phyloP scores from a whole-genome alignment of 2,329 filamentous ascomycete genomes.

The Ophiostoma ulmi region DNA sequence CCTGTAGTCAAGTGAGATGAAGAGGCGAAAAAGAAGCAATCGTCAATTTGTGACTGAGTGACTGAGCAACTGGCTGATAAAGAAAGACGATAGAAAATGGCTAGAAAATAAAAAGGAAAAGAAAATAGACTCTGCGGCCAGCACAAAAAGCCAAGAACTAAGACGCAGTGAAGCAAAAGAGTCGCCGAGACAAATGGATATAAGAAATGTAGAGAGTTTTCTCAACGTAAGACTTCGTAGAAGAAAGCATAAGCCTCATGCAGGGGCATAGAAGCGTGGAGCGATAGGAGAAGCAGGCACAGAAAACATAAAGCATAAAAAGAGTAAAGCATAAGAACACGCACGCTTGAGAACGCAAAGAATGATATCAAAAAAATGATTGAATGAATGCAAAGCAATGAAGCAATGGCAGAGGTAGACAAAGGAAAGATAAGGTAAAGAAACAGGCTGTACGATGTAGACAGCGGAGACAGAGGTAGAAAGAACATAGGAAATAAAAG shows the following conservation, averaged over 20 bases:
- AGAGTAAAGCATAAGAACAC: background rate
- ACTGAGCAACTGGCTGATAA: background rate
- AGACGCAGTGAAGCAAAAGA: background rate
- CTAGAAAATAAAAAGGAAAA: background rate
- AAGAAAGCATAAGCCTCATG: background rate
- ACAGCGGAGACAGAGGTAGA: background rate
- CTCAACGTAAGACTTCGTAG: background rate
- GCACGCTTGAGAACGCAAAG: background rate
- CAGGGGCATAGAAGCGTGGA: background rate
- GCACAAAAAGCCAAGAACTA: background rate
- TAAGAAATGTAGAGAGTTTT: background rate
- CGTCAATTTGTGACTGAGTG: background rate
- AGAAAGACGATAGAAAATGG: background rate
- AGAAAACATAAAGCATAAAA: background rate
- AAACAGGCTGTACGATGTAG: background rate
- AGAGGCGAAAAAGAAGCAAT: background rate
- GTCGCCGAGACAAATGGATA: conserved; percentile 3
- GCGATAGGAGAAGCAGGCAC: background rate
- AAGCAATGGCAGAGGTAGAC: background rate
- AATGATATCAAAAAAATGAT: background rate
- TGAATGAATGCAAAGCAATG: conserved; percentile 4
- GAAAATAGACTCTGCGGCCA: background rate
- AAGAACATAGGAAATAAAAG: background rate
- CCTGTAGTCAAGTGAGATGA: background rate
- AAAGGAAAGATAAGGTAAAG: conserved; percentile 10